Conservation (phyloP, 1,139 yeast genomes). For the Oligophagozyma castellii region DNA sequence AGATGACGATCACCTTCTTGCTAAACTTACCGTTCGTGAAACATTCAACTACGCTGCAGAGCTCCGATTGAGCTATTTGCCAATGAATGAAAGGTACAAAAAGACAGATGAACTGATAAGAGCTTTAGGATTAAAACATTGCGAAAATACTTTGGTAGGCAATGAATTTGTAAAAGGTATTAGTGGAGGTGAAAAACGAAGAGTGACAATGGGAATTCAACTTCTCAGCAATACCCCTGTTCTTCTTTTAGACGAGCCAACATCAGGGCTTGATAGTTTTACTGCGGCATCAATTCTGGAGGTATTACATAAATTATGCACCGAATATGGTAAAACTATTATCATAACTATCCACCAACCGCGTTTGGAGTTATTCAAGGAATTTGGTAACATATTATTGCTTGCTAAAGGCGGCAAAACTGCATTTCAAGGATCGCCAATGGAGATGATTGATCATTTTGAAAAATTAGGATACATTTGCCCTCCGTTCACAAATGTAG, state of each 20-base stretch:
- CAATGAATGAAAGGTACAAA: constrained; percentile 22
- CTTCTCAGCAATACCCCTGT: constrained; percentile 58
- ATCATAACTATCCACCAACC: constrained; percentile 82
- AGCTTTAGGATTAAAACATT: constrained; percentile 59
- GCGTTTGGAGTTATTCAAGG: constrained; percentile 44
- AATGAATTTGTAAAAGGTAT: constrained; percentile 61
- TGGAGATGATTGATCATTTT: constrained; percentile 33
- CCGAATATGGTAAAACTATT: constrained; percentile 49
- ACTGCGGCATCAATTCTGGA: constrained; percentile 60
- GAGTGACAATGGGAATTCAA: constrained; percentile 74
- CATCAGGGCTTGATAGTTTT: constrained; percentile 75
- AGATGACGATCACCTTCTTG: constrained; percentile 58
- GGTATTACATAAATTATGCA: constrained; percentile 44
- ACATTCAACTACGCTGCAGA: constrained; percentile 62
- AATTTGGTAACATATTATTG: constrained; percentile 54
- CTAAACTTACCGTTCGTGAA: constrained; percentile 64
- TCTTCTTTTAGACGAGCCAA: constrained; percentile 71
- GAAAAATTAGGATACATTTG: constrained; percentile 34
- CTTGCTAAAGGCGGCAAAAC: constrained; percentile 63
- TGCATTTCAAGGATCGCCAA: constrained; percentile 44
- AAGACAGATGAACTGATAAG: constrained; percentile 44
- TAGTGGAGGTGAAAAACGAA: constrained; percentile 77
- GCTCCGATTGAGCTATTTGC: constrained; percentile 35
- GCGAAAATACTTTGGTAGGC: constrained; percentile 69
- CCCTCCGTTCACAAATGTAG: constrained; percentile 51